Conservation (phyloP, 768 basidiomycete genomes). For the Kwoniella bestiolae region DNA sequence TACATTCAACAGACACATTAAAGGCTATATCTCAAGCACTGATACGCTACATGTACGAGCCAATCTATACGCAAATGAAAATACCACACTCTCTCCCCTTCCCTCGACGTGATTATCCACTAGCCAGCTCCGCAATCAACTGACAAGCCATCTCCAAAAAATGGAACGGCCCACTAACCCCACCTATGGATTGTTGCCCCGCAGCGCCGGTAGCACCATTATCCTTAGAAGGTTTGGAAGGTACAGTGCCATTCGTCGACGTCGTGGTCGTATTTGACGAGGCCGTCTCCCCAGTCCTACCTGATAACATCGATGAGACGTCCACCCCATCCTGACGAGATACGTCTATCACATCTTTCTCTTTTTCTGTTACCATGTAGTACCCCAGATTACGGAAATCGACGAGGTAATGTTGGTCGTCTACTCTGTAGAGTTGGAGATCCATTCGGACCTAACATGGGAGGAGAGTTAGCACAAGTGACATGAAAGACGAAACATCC, state of each 20-base stretch:
- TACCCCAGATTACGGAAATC: conserved; percentile 98
- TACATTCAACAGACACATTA: no score
- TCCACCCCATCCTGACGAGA: conserved; percentile 9
- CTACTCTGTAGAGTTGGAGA: conserved; percentile 94
- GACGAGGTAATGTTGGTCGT: conserved; percentile 92
- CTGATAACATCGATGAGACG: conserved; percentile 8
- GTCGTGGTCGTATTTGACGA: neutral
- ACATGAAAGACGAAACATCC: no score
- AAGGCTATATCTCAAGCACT: no score
- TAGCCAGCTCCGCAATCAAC: conserved; percentile 88
- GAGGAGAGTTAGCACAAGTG: neutral
- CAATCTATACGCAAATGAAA: neutral
- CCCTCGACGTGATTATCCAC: conserved; percentile 22
- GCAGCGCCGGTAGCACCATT: neutral
- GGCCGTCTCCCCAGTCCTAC: neutral
- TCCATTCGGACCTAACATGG: conserved; percentile 84
- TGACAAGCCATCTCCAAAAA: conserved; percentile 96
- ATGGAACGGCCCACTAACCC: conserved; percentile 72
- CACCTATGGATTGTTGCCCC: conserved; percentile 45
- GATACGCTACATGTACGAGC: no score
- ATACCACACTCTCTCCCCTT: neutral
- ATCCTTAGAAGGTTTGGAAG: conserved; percentile 1
- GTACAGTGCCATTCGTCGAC: neutral
- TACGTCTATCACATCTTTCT: conserved; percentile 17
- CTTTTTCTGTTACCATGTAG: conserved; percentile 61